A percentile compares a stretch with the other conserved stretches of the same genome.
These are phyloP conservation scores for Thozetella sp. DNA, from an alignment of 495 filamentous ascomycete species.

Conservation along the genomic window DNA sequence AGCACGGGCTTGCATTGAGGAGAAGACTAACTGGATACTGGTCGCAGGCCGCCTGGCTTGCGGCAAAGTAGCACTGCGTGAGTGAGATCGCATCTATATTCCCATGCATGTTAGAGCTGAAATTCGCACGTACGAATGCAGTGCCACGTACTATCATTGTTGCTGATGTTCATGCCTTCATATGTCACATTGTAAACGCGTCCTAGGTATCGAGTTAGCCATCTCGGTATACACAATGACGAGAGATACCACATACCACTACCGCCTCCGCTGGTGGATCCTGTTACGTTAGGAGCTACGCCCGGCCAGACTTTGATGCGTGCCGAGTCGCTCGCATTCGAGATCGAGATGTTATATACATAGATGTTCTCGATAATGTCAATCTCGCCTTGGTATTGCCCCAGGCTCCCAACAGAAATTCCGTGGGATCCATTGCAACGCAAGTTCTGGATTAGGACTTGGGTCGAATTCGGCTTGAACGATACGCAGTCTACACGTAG, in stretches of 20 bases:
- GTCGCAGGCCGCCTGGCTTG: constrained; percentile 57
- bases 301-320: constrained; percentile 58
- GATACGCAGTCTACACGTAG: constrained; percentile 75
- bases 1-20: not conserved
- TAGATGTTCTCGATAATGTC: constrained; percentile 68
- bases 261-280: constrained; percentile 25
- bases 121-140: not conserved
- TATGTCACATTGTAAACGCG: constrained; percentile 56
- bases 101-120: not conserved
- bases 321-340: constrained; percentile 62
- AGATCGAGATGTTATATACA: constrained; percentile 67
- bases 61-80: constrained; percentile 64
- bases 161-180: constrained; percentile 50
- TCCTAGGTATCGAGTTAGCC: too few species aligned
- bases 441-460: constrained; percentile 69
- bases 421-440: constrained; percentile 71
- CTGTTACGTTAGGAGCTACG: constrained; percentile 18
- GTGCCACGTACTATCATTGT: constrained; percentile 41
- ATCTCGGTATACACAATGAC: too few species aligned
- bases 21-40: constrained; percentile 36
- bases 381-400: constrained; percentile 61
- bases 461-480: constrained; percentile 73
- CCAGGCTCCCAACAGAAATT: constrained; percentile 70
- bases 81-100: constrained; percentile 51
- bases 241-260: too few species aligned